phyloP scores from a whole-genome alignment of 202 grass and related monocot genomes.

The Dendrocalamus latiflorus region DNA sequence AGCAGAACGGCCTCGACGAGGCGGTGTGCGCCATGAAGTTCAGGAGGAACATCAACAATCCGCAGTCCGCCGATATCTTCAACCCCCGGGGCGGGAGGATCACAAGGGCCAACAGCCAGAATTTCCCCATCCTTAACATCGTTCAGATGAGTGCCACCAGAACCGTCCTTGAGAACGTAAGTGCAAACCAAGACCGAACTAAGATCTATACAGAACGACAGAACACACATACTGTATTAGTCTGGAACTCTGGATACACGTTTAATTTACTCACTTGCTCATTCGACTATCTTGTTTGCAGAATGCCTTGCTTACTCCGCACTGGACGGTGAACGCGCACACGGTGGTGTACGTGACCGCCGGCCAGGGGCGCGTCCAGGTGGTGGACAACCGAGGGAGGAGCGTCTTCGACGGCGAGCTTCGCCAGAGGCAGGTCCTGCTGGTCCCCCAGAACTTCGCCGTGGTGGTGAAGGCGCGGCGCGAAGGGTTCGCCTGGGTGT shows the following conservation, averaged over 20 bases:
- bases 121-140: conserved; percentile 30
- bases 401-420: conserved; percentile 37
- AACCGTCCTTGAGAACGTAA: conserved; percentile 17
- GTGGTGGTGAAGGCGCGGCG: conserved; percentile 6
- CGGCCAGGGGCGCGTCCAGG: conserved; percentile 27
- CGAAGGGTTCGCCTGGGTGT: conserved; percentile 33
- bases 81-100: conserved; percentile 9
- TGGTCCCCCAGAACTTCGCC: conserved; percentile 26
- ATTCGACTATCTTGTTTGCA: neutral
- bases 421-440: conserved; percentile 3
- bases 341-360: conserved; percentile 31
- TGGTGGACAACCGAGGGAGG: conserved; percentile 24
- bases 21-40: conserved; percentile 13
- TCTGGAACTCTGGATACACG: no score
- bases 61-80: conserved; percentile 5
- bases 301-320: conserved; percentile 30
- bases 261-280: no score
- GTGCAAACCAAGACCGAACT: neutral
- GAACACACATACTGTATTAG: no score
- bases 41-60: conserved; percentile 23
- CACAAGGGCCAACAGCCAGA: conserved; percentile 25
- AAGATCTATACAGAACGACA: neutral
- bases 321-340: conserved; percentile 38
- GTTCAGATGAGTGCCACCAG: conserved; percentile 31
- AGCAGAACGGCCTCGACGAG: conserved; percentile 18